Conservation (phyloP, 2,329 filamentous ascomycete genomes). For the Monosporascus cannonballus region DNA sequence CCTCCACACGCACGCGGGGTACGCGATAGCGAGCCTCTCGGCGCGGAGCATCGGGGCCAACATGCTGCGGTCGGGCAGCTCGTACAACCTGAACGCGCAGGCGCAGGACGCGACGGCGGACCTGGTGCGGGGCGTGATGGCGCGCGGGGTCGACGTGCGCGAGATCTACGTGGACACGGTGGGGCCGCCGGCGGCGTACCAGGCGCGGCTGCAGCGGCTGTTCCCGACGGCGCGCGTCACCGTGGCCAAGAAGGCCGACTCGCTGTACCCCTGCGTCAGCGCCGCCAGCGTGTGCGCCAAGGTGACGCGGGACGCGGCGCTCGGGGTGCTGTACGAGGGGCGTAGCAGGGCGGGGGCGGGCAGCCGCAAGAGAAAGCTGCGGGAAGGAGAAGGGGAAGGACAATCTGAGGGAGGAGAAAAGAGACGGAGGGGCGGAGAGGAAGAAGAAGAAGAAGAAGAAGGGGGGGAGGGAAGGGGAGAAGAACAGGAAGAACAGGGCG, state of each 20-base stretch:
- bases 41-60: constrained; percentile 74
- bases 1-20: constrained; percentile 44
- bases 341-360: constrained; percentile 27
- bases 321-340: constrained; percentile 69
- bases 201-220: constrained; percentile 73
- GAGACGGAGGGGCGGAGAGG: constrained; percentile 14
- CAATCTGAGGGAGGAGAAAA: neutral
- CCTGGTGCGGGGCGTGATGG: constrained; percentile 72
- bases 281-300: constrained; percentile 94
- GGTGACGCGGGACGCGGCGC: constrained; percentile 84
- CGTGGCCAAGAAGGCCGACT: constrained; percentile 88
- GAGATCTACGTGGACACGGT: constrained; percentile 97
- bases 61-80: constrained; percentile 60
- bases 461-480: constrained; percentile 24
- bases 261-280: constrained; percentile 84
- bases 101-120: constrained; percentile 87
- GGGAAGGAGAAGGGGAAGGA: neutral
- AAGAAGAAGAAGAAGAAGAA: constrained; percentile 15
- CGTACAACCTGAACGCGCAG: constrained; percentile 93
- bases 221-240: constrained; percentile 74
- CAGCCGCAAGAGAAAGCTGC: constrained; percentile 1
- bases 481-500: constrained; percentile 44
- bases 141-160: constrained; percentile 70
- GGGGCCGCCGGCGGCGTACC: constrained; percentile 75
- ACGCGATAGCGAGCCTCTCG: constrained; percentile 75